Percentiles rank a stretch among this genome's conserved stretches.
Conservation (phyloP, 1,284 basidiomycete genomes). For the Microbotryum silenes-acaulis region DNA sequence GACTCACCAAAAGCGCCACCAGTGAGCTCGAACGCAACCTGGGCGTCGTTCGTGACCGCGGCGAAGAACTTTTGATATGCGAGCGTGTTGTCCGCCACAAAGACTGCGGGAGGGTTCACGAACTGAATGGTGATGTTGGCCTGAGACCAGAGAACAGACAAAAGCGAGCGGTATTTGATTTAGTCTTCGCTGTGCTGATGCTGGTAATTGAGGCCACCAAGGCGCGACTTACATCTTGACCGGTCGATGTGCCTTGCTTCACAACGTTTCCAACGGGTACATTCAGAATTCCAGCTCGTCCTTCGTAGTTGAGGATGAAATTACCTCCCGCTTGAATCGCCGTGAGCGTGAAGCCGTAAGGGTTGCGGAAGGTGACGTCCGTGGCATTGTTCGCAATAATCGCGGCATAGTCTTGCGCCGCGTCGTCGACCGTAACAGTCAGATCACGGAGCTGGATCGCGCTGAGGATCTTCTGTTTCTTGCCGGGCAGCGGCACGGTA, state of each 20-base stretch:
- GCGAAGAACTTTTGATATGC: conserved; percentile 20
- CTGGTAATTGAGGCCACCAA: no score
- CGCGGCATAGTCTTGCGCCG: conserved; percentile 52
- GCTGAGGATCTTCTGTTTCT: conserved; percentile 57
- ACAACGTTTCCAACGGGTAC: conserved; percentile 15
- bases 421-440: conserved; percentile 49
- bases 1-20: conserved; percentile 20
- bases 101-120: not conserved
- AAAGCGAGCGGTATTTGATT: no score
- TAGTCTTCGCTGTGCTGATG: no score
- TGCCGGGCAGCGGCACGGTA: conserved; percentile 57
- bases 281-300: conserved; percentile 13
- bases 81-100: conserved; percentile 9
- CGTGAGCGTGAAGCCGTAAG: conserved; percentile 60
- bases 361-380: conserved; percentile 55
- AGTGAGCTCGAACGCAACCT: conserved; percentile 13
- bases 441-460: conserved; percentile 57
- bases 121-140: conserved; percentile 20
- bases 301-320: conserved; percentile 13
- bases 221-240: conserved; percentile 8
- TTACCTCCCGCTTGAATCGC: conserved; percentile 23
- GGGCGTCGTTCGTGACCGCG: conserved; percentile 10
- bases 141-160: not conserved
- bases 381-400: conserved; percentile 56
- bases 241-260: conserved; percentile 16